A percentile compares a stretch with the other conserved stretches of the same genome.
Evolutionary conservation across 129 eudicot genomes (phyloP).

Genomic region (Dittrichia graveolens): DNA sequence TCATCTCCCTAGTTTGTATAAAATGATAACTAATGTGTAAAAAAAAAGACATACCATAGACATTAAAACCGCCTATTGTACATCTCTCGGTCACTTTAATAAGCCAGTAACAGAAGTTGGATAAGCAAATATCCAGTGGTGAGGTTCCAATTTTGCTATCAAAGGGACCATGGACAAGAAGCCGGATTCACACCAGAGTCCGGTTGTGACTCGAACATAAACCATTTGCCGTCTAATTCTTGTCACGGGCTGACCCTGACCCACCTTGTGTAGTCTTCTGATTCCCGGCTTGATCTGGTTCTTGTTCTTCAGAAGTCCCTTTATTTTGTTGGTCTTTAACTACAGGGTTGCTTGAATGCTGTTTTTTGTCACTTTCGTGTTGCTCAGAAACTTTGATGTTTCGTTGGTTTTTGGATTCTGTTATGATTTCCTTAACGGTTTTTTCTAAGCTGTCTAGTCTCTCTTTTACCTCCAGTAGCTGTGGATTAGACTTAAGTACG

Average conservation of each 20-base stretch:
- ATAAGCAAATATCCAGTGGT: too few relatives aligned
- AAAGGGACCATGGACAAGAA: background rate
- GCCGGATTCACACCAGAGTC: background rate
- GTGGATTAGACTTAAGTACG: slow-evolving; percentile 46
- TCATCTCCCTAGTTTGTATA: too few relatives aligned
- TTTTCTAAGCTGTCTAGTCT: slow-evolving; percentile 74
- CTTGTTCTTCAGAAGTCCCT: slow-evolving; percentile 15
- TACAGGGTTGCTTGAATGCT: slow-evolving; percentile 8
- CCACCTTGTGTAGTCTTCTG: slow-evolving; percentile 16
- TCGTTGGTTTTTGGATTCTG: slow-evolving; percentile 52
- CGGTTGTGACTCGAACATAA: background rate
- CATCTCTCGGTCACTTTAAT: too few relatives aligned
- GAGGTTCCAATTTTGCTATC: too few relatives aligned
- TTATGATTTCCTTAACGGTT: slow-evolving; percentile 55
- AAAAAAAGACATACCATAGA: too few relatives aligned
- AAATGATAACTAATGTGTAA: too few relatives aligned
- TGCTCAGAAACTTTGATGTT: slow-evolving; percentile 16
- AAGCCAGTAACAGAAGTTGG: too few relatives aligned
- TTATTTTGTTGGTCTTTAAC: slow-evolving; percentile 7
- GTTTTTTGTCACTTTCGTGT: slow-evolving; percentile 20
- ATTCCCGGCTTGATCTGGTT: background rate
- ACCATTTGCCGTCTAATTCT: slow-evolving; percentile 12
- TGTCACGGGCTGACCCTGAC: background rate
- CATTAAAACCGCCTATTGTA: too few relatives aligned
- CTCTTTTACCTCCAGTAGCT: slow-evolving; percentile 67